Base-by-base conservation (phyloP, 805 yeast genomes). In the Lipomyces spencermartinsiae region DNA sequence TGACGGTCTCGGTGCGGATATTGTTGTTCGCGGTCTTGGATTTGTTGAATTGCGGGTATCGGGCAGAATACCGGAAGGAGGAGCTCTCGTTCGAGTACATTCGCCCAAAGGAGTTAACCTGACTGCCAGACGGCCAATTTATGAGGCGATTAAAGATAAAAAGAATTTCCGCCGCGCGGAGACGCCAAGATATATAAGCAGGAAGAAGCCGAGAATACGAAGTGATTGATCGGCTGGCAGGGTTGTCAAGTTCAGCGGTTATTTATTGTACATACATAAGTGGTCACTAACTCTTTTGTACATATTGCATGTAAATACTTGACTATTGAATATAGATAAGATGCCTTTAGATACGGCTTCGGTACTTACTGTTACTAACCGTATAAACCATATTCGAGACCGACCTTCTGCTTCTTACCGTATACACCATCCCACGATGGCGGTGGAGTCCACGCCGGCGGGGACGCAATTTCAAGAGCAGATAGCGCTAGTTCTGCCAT, bases 401-500 rank as follows among this genome's bases (percentile, higher is more conserved):
- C 89, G 34, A 81, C 70, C 0, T 94, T 92, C 2, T 87, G 79
- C 2, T 88, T 87, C 72, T 83, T 86, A 1, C 98, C 98, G 74
- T 93, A 93, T 0, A 90, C 89, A 1, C 97, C 92, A 7, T 77
- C 76, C 98, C 98, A 93, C 49, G 97, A 90, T 16, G 83, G 80
- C 0, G 98, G 98, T 8, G 81, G 80, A 9, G 76, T 71, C 84
- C 87, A 85, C 6, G 53, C 37, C 3, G 29, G 35, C 1, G 72
- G 74, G 4, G 12, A 25, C 1, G 55, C 22, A 6, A 76, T 35
- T 8, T 68, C 76, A 34, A 81, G 73, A 22, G 80, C 68, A 4
- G 78, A 72, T 5, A 76, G 71, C 1, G 83, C 76, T 39, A 78
- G 76, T 12, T 70, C 69, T 1, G 90, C 87, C 68, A 89, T 77